phyloP scores from a whole-genome alignment of 345 rosid genomes.

The Bretschneidera sinensis region DNA sequence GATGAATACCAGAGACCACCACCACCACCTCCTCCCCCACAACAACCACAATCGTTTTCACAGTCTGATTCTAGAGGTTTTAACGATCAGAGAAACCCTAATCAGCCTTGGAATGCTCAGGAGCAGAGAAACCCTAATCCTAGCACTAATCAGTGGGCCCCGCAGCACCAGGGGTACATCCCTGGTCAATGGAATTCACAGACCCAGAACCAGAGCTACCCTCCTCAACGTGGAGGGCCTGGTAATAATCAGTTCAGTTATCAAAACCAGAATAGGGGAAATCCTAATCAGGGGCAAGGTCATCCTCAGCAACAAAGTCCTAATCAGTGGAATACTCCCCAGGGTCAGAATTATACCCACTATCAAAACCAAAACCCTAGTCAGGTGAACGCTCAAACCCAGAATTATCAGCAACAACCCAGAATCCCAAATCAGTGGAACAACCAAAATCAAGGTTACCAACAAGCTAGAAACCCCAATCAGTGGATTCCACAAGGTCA shows the following conservation, averaged over 20 bases:
- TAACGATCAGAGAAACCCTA: slow-evolving; percentile 16
- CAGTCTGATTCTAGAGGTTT: slow-evolving; percentile 28
- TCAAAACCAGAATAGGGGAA: slow-evolving; percentile 21
- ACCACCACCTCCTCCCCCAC: slow-evolving; percentile 22
- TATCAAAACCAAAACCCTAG: slow-evolving; percentile 19
- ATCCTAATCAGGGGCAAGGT: slow-evolving; percentile 15
- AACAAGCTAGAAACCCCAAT: slow-evolving; percentile 22
- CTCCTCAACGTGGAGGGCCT: slow-evolving; percentile 25
- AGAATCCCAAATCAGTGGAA: slow-evolving; percentile 24
- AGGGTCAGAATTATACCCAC: slow-evolving; percentile 9
- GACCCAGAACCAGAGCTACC: slow-evolving; percentile 22
- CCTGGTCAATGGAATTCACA: slow-evolving; percentile 31
- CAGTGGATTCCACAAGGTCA: slow-evolving; percentile 23
- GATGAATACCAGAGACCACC: slow-evolving; percentile 29
- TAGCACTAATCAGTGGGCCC: slow-evolving; percentile 23
- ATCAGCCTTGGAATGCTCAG: not conserved
- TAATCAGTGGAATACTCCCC: slow-evolving; percentile 4
- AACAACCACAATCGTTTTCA: slow-evolving; percentile 18
- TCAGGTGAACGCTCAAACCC: slow-evolving; percentile 17
- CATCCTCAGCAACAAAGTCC: slow-evolving; percentile 21
- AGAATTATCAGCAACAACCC: slow-evolving; percentile 24
- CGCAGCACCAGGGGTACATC: slow-evolving; percentile 20
- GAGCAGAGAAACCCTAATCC: slow-evolving; percentile 17
- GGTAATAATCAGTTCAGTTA: slow-evolving; percentile 19
- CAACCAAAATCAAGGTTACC: too few species aligned